phyloP scores from a whole-genome alignment of 208 protist genomes.

The Endotrypanum monterogeii region DNA sequence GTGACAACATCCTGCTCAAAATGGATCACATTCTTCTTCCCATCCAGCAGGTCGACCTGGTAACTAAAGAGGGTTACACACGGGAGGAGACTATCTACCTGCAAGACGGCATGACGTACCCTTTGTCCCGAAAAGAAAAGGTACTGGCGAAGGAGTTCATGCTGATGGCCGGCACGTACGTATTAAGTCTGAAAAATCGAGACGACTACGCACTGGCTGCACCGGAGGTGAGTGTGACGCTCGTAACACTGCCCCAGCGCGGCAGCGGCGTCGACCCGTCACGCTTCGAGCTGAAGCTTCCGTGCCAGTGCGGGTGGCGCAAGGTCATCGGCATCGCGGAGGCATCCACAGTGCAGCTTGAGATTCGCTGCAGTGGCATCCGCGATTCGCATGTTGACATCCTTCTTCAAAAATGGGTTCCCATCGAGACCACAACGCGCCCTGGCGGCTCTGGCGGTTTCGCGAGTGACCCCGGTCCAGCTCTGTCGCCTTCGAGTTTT shows the following conservation, averaged over 20 bases:
- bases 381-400: constrained; percentile 79
- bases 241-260: constrained; percentile 44
- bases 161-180: constrained; percentile 67
- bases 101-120: constrained; percentile 43
- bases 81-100: constrained; percentile 51
- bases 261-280: constrained; percentile 32
- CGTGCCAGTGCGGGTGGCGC: constrained; percentile 64
- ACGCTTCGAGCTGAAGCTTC: constrained; percentile 43
- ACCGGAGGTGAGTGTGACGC: constrained; percentile 45
- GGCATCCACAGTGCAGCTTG: constrained; percentile 39
- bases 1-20: constrained; percentile 66
- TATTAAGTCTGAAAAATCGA: constrained; percentile 69
- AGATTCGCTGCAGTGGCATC: constrained; percentile 53
- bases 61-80: constrained; percentile 47
- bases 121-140: constrained; percentile 51
- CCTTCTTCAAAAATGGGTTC: constrained; percentile 50
- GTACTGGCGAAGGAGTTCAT: constrained; percentile 44
- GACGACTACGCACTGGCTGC: constrained; percentile 78
- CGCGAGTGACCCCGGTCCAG: constrained; percentile 3
- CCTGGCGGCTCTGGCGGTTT: not conserved
- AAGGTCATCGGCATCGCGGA: constrained; percentile 57
- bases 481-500: constrained; percentile 27
- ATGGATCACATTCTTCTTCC: constrained; percentile 73
- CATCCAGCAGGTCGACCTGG: constrained; percentile 51
- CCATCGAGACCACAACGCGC: constrained; percentile 16